These are phyloP conservation scores for Lasiosphaeria ovina DNA, from an alignment of 495 filamentous ascomycete genomes.

Conservation along the genomic window DNA sequence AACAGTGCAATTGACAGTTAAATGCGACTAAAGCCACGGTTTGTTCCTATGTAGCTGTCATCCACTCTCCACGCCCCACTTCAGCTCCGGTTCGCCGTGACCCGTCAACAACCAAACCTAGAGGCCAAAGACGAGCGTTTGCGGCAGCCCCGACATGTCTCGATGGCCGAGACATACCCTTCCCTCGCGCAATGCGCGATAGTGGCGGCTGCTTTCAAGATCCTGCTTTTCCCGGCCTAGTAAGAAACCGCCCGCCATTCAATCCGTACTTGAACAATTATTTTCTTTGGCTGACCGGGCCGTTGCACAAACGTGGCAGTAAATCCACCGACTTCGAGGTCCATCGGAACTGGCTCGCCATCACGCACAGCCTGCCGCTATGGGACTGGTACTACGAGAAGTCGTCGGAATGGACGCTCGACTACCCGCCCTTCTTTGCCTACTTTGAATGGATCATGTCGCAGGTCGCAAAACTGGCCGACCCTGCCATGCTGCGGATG, in stretches of 20 bases:
- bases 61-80: background rate
- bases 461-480: conserved; percentile 69
- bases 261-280: no score
- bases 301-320: conserved; percentile 43
- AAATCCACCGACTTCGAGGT: conserved; percentile 99
- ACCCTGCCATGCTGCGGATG: conserved; percentile 81
- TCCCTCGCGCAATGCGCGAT: conserved; percentile 84
- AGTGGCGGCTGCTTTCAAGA: conserved; percentile 84
- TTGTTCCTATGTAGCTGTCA: no score
- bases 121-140: background rate
- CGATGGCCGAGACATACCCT: conserved; percentile 81
- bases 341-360: conserved; percentile 95
- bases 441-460: conserved; percentile 94
- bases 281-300: no score
- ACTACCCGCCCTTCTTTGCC: conserved; percentile 97
- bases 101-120: background rate
- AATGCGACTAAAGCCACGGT: no score
- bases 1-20: no score
- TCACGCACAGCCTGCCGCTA: conserved; percentile 83
- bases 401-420: conserved; percentile 97
- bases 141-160: conserved; percentile 27
- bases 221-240: conserved; percentile 95
- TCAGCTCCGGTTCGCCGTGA: background rate
- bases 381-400: conserved; percentile 95
- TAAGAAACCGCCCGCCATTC: conserved; percentile 47